Percentiles rank a stretch among this genome's conserved stretches.
phyloP scores from a whole-genome alignment of 202 grass and related monocot species.

The Alloteropsis angusta region DNA sequence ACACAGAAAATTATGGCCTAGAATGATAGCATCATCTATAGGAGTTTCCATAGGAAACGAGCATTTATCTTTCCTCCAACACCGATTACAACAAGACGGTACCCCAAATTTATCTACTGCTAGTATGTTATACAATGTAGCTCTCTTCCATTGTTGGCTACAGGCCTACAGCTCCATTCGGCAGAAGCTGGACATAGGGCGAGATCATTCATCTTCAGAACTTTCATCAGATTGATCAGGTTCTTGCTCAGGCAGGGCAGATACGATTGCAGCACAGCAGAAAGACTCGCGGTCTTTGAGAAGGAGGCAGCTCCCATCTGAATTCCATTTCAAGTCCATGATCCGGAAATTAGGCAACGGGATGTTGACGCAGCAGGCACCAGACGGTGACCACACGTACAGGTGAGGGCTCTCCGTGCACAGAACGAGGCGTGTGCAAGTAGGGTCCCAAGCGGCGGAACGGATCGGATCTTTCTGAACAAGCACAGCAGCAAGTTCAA shows the following conservation, averaged over 20 bases:
- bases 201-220: slow-evolving; percentile 50
- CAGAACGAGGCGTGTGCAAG: slow-evolving; percentile 46
- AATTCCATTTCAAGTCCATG: slow-evolving; percentile 83
- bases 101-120: slow-evolving; percentile 6
- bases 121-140: slow-evolving; percentile 19
- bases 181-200: not conserved
- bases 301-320: slow-evolving; percentile 58
- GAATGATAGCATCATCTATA: not conserved
- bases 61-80: not conserved
- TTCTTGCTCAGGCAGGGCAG: slow-evolving; percentile 42
- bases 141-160: not conserved
- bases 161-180: not conserved
- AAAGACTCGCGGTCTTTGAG: slow-evolving; percentile 80
- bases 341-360: slow-evolving; percentile 59
- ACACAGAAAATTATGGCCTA: not conserved
- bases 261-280: slow-evolving; percentile 67
- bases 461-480: slow-evolving; percentile 91
- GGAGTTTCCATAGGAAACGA: slow-evolving; percentile 5
- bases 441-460: slow-evolving; percentile 76
- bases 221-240: slow-evolving; percentile 40
- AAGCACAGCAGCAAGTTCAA: slow-evolving; percentile 74
- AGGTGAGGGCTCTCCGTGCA: slow-evolving; percentile 73
- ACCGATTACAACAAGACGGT: not conserved
- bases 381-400: slow-evolving; percentile 77
- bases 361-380: slow-evolving; percentile 66